phyloP scores from a whole-genome alignment of 1,284 basidiomycete genomes.

The Leccinum solheimii region DNA sequence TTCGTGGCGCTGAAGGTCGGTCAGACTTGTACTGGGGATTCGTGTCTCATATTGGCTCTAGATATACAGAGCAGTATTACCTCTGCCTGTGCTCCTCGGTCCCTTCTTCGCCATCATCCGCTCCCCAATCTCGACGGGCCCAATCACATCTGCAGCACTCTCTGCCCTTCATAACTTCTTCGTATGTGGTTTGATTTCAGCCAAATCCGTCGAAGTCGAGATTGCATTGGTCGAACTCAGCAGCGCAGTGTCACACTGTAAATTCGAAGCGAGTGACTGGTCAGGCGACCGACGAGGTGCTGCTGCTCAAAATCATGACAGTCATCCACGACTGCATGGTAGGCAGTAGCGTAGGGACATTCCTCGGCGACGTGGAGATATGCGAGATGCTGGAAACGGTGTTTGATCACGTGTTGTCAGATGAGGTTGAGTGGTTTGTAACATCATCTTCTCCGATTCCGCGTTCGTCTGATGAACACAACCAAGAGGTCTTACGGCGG shows the following conservation, averaged over 20 bases:
- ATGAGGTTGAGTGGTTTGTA: constrained; percentile 88
- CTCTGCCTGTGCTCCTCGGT: constrained; percentile 64
- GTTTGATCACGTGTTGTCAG: constrained; percentile 93
- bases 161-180: constrained; percentile 88
- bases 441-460: constrained; percentile 6
- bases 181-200: constrained; percentile 70
- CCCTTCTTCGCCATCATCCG: constrained; percentile 95
- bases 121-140: constrained; percentile 90
- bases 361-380: constrained; percentile 89
- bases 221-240: constrained; percentile 82
- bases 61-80: constrained; percentile 52
- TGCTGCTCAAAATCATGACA: constrained; percentile 88
- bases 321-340: constrained; percentile 87
- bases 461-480: constrained; percentile 20
- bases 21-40: constrained; percentile 14
- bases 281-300: constrained; percentile 96
- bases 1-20: constrained; percentile 76
- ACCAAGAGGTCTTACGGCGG: constrained; percentile 78
- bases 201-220: constrained; percentile 52
- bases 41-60: constrained; percentile 36
- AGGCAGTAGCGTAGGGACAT: constrained; percentile 55
- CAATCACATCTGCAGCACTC: constrained; percentile 89
- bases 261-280: constrained; percentile 96
- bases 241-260: constrained; percentile 90
- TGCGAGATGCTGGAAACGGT: constrained; percentile 99